A percentile compares a stretch with the other conserved stretches of the same genome.
Conservation (phyloP, 305 asterid genomes). For the Petunia hybrid region DNA sequence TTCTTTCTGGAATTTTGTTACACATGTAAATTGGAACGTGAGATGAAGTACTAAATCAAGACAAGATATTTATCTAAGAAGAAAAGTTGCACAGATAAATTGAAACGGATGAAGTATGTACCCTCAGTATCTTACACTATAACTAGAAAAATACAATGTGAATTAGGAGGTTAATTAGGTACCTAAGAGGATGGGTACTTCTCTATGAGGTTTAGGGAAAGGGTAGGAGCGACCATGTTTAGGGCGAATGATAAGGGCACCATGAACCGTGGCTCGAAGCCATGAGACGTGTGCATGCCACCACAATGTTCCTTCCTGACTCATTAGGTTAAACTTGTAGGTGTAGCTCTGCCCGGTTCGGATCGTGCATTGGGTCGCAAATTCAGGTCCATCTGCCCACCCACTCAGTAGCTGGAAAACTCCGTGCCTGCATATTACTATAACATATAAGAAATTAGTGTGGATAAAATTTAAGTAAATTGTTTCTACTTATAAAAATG, state of each 20-base stretch:
- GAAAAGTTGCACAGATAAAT: background rate
- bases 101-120: background rate
- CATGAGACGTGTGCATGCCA: constrained; percentile 34
- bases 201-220: constrained; percentile 28
- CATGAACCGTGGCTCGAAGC: constrained; percentile 33
- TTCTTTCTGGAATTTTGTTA: too few species aligned
- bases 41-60: too few species aligned
- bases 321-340: constrained; percentile 29
- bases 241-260: constrained; percentile 33
- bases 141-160: too few species aligned
- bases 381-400: constrained; percentile 31
- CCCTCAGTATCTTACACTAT: too few species aligned
- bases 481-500: too few species aligned
- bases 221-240: constrained; percentile 22
- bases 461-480: too few species aligned
- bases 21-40: too few species aligned
- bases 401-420: constrained; percentile 26
- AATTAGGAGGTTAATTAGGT: background rate
- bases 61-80: too few species aligned
- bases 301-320: constrained; percentile 34
- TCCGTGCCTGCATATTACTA: constrained; percentile 8
- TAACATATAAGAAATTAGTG: too few species aligned
- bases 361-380: constrained; percentile 32
- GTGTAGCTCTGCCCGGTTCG: constrained; percentile 12
- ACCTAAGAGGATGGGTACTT: constrained; percentile 33